phyloP scores from a whole-genome alignment of 2,329 filamentous ascomycete genomes.

The Alternaria gansuensis region DNA sequence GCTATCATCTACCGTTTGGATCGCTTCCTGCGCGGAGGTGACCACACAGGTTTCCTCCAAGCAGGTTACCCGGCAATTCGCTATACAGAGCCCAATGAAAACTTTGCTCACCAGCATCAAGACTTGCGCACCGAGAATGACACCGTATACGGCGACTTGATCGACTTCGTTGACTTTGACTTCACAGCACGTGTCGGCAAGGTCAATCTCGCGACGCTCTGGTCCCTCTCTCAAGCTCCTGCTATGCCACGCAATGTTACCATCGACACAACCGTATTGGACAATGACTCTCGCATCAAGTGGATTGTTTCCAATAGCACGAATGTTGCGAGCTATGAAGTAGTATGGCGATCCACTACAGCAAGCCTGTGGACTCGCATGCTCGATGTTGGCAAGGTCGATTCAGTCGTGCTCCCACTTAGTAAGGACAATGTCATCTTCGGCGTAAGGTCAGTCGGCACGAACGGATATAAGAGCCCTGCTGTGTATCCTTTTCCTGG shows the following conservation, averaged over 20 bases:
- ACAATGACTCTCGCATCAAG: conserved; percentile 61
- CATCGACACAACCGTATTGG: conserved; percentile 57
- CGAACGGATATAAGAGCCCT: conserved; percentile 62
- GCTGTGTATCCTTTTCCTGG: conserved; percentile 57
- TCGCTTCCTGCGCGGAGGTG: conserved; percentile 65
- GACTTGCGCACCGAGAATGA: conserved; percentile 61
- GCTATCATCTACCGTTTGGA: conserved; percentile 66
- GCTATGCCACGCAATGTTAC: conserved; percentile 61
- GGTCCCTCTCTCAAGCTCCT: conserved; percentile 63
- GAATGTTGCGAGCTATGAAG: conserved; percentile 61
- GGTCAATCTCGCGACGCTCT: conserved; percentile 65
- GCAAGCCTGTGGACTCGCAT: conserved; percentile 62
- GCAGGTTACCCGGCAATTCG: conserved; percentile 65
- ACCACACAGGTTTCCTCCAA: conserved; percentile 65
- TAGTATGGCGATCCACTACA: conserved; percentile 64
- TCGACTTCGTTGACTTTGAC: conserved; percentile 66
- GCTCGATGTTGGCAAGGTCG: conserved; percentile 60
- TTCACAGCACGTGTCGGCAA: conserved; percentile 63
- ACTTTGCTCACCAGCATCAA: conserved; percentile 68
- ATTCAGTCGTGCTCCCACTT: conserved; percentile 58
- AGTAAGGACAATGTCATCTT: conserved; percentile 68
- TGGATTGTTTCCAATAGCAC: conserved; percentile 58
- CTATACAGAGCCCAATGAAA: conserved; percentile 67
- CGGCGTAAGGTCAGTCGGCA: conserved; percentile 62
- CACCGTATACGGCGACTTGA: conserved; percentile 64